Evolutionary conservation across 805 yeast species (phyloP).

Genomic region (Tetrapisispora pingtungensis): DNA sequence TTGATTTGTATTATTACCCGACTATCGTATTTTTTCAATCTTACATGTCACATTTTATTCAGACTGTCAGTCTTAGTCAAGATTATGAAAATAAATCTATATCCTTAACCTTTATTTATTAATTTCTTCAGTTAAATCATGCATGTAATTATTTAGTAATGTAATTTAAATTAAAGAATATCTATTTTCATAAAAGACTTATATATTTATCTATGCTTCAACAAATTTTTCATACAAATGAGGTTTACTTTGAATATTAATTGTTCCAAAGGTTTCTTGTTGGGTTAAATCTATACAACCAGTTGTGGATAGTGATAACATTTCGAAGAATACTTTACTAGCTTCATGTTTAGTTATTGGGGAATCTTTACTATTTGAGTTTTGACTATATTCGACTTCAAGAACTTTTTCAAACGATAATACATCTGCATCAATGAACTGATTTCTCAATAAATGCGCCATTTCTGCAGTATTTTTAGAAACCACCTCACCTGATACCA

Average conservation of each 20-base stretch:
- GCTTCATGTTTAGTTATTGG: conserved; percentile 18
- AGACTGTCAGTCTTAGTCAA: no score
- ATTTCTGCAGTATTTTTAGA: conserved; percentile 22
- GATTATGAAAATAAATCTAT: no score
- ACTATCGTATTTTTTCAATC: no score
- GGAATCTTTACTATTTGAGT: neutral
- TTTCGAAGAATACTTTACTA: conserved; percentile 55
- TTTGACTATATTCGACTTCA: conserved; percentile 2
- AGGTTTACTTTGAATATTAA: conserved; percentile 41
- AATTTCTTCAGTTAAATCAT: no score
- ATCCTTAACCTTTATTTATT: no score
- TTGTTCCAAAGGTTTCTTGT: conserved; percentile 48
- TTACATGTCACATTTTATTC: no score
- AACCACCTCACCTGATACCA: conserved; percentile 16
- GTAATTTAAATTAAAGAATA: no score
- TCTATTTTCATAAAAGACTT: no score
- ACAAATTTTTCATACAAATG: conserved; percentile 27
- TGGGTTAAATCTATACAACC: conserved; percentile 61
- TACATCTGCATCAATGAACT: conserved; percentile 9
- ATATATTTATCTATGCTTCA: neutral
- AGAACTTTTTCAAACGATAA: conserved; percentile 10
- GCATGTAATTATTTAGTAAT: no score
- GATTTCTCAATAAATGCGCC: conserved; percentile 19
- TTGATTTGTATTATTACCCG: no score
- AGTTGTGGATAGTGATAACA: conserved; percentile 69